phyloP scores from a whole-genome alignment of 2,329 filamentous ascomycete species.

The Exophiala mesophila region DNA sequence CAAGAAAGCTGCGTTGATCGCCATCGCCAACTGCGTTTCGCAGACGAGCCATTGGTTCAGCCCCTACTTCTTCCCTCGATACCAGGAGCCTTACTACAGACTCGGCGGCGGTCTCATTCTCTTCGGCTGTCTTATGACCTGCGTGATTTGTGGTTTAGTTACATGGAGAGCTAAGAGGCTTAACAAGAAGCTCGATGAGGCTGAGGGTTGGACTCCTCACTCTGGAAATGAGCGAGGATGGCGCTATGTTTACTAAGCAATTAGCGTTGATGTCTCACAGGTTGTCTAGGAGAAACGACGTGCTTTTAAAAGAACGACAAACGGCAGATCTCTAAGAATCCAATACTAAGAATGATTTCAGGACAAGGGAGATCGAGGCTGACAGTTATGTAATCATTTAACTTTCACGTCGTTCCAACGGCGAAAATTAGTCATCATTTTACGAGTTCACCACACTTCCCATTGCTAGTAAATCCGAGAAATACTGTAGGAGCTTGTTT shows the following conservation, averaged over 20 bases:
- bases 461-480: too few relatives aligned
- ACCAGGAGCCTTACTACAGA: slow-evolving; percentile 4
- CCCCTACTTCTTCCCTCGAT: slow-evolving; percentile 7
- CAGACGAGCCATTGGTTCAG: slow-evolving; percentile 7
- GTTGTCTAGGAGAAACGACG: neutral
- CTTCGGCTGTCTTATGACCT: slow-evolving; percentile 2
- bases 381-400: neutral
- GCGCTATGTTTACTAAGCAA: slow-evolving; percentile 3
- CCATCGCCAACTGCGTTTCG: slow-evolving; percentile 4
- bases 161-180: slow-evolving; percentile 2
- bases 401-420: neutral
- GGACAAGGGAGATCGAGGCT: neutral
- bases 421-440: neutral
- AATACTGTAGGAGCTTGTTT: too few relatives aligned
- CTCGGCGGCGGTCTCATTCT: slow-evolving; percentile 6
- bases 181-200: slow-evolving; percentile 5
- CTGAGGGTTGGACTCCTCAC: neutral
- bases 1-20: slow-evolving; percentile 7
- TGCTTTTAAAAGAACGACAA: neutral
- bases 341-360: neutral
- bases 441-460: too few relatives aligned
- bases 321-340: neutral
- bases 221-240: slow-evolving; percentile 4
- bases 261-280: neutral
- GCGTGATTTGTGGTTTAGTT: neutral